Base-by-base conservation (phyloP, 306 rosid species). In the Vigna angularis region DNA sequence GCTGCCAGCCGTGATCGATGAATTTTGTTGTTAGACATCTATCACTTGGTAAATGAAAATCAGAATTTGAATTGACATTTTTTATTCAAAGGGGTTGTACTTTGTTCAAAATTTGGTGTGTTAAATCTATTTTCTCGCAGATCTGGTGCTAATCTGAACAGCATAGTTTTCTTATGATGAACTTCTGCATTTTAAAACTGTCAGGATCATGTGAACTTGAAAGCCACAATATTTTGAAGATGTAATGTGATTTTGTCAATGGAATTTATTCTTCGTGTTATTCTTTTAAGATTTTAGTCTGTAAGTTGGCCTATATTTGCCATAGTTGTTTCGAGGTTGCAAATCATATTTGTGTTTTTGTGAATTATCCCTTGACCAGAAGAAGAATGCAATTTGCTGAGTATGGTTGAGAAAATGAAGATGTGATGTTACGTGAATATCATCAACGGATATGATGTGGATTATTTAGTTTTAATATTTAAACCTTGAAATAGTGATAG, bases 121-220 rank as follows among this genome's bases (percentile, higher is more conserved):
- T 65, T 64, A 63, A 62, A 76, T 76, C 78, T 63, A n/a, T 20
- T 53, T 76, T 61, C 78, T 70, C 13, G 10, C 74, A 42, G 74
- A 70, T 70, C 81, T n/a, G 50, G 17, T 49, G 55, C 55, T 56
- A 56, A 47, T 45, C 16, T 59, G 52, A 61, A 50, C 15, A 10
- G 44, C 5, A 22, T 42, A 17, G 55, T 59, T 62, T 7, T 62
- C 61, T 59, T 68, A 26, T 61, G 4, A 44, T 80, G 62, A 17
- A 67, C 5, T 75, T 49, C 57, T 40, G 64, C 14, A 56, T 22
- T 44, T 64, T 57, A 51, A 14, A 57, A 57, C 59, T 32, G 36
- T 66, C 24, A 34, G 36, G 44, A 24, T n/a, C 51, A 57, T 20
- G 57, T n/a, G 8, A 15, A 48, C 9, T 53, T 65, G 22, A 56